Conservation (phyloP, 352 stramenopile genomes). For the Phytophthora capsici region DNA sequence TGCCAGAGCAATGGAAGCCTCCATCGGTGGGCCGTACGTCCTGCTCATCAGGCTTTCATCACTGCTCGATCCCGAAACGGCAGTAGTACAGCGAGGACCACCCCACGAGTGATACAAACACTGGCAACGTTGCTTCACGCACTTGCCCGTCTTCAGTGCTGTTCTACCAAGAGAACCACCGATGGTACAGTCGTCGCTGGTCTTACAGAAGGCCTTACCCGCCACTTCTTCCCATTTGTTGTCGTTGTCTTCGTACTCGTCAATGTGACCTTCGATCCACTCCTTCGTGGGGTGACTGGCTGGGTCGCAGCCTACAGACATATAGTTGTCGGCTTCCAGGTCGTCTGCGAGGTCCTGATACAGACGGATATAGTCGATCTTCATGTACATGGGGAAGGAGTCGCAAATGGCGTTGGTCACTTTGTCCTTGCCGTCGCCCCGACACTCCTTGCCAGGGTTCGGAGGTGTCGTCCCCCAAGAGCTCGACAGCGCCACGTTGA, state of each 20-base stretch:
- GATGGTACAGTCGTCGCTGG: slow-evolving; percentile 55
- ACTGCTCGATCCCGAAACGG: slow-evolving; percentile 23
- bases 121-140: slow-evolving; percentile 50
- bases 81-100: slow-evolving; percentile 64
- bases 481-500: slow-evolving; percentile 94
- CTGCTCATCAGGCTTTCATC: slow-evolving; percentile 22
- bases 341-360: slow-evolving; percentile 59
- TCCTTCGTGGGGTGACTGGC: slow-evolving; percentile 55
- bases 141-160: slow-evolving; percentile 48
- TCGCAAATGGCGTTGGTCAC: too few relatives aligned
- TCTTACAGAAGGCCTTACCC: slow-evolving; percentile 48
- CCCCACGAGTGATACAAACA: slow-evolving; percentile 57
- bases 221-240: slow-evolving; percentile 52
- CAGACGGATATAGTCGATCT: slow-evolving; percentile 69
- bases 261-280: slow-evolving; percentile 71
- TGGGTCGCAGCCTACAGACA: slow-evolving; percentile 64
- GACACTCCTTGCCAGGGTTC: too few relatives aligned
- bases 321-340: slow-evolving; percentile 49
- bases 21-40: slow-evolving; percentile 58
- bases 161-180: slow-evolving; percentile 15
- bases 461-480: too few relatives aligned
- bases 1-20: slow-evolving; percentile 31
- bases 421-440: too few relatives aligned
- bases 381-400: too few relatives aligned
- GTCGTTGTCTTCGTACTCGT: slow-evolving; percentile 62